These are phyloP conservation scores for Dictyostelium purpureum DNA, from an alignment of 78 protist genomes.

Conservation along the genomic window DNA sequence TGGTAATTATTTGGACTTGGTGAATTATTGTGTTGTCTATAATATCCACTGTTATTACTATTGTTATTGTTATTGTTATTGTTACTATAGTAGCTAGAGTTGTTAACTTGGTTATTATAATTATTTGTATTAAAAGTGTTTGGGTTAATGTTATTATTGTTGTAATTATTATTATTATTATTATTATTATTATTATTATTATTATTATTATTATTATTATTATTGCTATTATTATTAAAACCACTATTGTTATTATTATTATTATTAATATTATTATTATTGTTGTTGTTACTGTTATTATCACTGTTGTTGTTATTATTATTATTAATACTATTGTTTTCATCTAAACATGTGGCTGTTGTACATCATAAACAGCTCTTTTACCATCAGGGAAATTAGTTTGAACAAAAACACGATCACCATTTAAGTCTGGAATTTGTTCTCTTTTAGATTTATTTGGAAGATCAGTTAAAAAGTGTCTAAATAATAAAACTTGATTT, in stretches of 20 bases:
- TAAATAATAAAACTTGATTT: background rate
- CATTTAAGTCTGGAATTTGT: constrained; percentile 9
- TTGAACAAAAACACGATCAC: background rate
- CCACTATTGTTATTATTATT: background rate
- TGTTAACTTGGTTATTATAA: background rate
- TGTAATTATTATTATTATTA: background rate
- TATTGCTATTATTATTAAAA: background rate
- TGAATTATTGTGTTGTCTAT: background rate
- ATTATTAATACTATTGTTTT: background rate
- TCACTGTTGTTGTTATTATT: background rate
- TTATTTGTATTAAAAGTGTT: background rate
- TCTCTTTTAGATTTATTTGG: constrained; percentile 21
- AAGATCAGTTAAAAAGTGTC: constrained; percentile 47
- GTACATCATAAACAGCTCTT: constrained; percentile 8
- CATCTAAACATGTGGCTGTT: background rate
- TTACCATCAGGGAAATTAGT: constrained; percentile 14
- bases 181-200: background rate
- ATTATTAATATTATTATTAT: background rate
- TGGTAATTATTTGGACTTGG: background rate
- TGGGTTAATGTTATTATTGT: background rate
- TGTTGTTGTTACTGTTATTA: background rate
- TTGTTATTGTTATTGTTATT: background rate
- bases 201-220: background rate
- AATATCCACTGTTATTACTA: background rate
- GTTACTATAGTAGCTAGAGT: background rate